Evolutionary conservation across 2,329 filamentous ascomycete species (phyloP), one percentile per base, ranked within the genome.

Genomic region (Dactylella cylindrospora): DNA sequence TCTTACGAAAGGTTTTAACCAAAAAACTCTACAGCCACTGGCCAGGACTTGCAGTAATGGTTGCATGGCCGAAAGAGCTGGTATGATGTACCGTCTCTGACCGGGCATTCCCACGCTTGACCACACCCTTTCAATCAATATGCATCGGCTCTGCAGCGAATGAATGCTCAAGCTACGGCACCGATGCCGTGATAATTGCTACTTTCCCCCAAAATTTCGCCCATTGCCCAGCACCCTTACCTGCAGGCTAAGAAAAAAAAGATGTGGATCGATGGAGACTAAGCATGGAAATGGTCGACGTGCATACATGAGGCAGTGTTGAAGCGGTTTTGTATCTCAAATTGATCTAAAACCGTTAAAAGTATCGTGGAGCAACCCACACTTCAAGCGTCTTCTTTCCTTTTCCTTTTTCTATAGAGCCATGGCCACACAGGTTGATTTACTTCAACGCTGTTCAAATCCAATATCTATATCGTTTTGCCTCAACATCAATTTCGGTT

Each of bases 131-230:
- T 43, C 15, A 36, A 49, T 38, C 31, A 53, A 44, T 35, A 26
- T 49, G 55, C 41, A 38, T 61, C 55, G 55, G 55, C 55, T 43
- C 28, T 53, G 17, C 47, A 61, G 55, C 55, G 55, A 61, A 45
- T 45, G 40, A 46, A 36, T 17, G 35, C 35, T 20, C 47, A 61
- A 32, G 47, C 29, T 31, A 40, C 54, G 54, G 54, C 46, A 47
- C 47, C 47, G 55, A 61, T 53, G 57, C 49, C 41, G 57, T 62
- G 49, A 62, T 62, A 50, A 38, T 39, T 32, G 32, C 12, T 20
- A 33, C 17, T 15, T 12, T 53, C 15, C 36, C 40, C 31, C 28
- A 35, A 50, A 53, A 31, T 47, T n/a, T 55, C 44, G 41, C 55
- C 54, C 46, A 52, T 44, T 35, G 54, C 41, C 46, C 47, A 47